Base-by-base conservation (phyloP, 495 filamentous ascomycete genomes). In the Hypoxylon fragiforme region DNA sequence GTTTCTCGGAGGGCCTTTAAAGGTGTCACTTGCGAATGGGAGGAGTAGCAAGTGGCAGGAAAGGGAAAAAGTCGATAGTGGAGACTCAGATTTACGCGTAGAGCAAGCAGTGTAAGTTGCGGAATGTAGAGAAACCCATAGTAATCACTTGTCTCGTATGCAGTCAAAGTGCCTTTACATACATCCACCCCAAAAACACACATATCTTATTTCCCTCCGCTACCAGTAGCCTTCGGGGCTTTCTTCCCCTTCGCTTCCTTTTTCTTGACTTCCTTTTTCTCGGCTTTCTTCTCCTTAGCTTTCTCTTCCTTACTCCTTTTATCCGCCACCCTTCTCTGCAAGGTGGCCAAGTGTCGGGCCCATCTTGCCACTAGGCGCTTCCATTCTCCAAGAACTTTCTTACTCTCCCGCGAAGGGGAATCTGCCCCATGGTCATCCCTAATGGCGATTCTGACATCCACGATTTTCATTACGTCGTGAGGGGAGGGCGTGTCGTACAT, bases 41-140 rank as follows among this genome's bases (percentile, higher is more conserved):
- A 44, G 53, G 3, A 61, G 53, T 16, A 52, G 41, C 12, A 64
- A 61, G 34, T 64, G 53, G 56, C 40, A 46, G 21, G 64, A 64
- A 48, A 54, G 56, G 28, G 49, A 61, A n/a, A 50, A 44, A 7
- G 31, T 58, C 30, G 37, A 54, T 40, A 37, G 35, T 9, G 46
- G 2, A 14, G 24, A 32, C 16, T n/a, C 18, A 20, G 28, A 43
- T 40, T 9, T 38, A 11, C 21, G 16, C 14, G 26, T 20, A 11
- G 18, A 32, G 12, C 24, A 50, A 26, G 15, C 22, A 40, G 46
- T 31, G 35, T 31, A 9, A 39, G 36, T 7, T 34, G 5, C 9
- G 31, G 13, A 7, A 5, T 34, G 26, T 5, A 11, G 5, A 30
- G 26, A 30, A 11, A 30, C 11, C 5, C 11, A 5, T 30, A 30